phyloP scores from a whole-genome alignment of 768 basidiomycete genomes.

The Trametes villosa region DNA sequence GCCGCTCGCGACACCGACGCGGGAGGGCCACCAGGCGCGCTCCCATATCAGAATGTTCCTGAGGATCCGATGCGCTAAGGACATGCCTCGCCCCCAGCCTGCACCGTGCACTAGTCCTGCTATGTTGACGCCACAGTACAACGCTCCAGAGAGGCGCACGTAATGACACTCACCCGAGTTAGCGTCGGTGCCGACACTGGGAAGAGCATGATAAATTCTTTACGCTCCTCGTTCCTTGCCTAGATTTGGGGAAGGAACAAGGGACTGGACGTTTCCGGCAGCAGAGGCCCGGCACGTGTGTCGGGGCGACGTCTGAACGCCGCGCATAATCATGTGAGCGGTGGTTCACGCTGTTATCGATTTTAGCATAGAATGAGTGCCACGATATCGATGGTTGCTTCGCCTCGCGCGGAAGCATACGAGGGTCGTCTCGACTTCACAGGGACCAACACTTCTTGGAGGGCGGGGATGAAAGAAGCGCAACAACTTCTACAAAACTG shows the following conservation, averaged over 20 bases:
- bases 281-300: neutral
- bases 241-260: neutral
- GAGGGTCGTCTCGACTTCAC: neutral
- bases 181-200: slow-evolving; percentile 4
- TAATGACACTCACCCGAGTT: neutral
- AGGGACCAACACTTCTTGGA: neutral
- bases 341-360: neutral
- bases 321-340: neutral
- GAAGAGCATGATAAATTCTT: neutral
- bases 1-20: neutral
- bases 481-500: neutral
- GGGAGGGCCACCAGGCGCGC: neutral
- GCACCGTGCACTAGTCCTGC: neutral
- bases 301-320: neutral
- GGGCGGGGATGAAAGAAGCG: neutral
- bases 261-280: neutral
- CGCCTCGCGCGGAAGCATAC: neutral
- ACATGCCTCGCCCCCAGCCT: neutral
- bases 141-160: neutral
- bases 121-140: neutral
- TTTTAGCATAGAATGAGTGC: slow-evolving; percentile 12
- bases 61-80: neutral
- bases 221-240: neutral
- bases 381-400: neutral
- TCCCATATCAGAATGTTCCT: neutral